phyloP scores from a whole-genome alignment of 2,329 filamentous ascomycete species.

The Aspergillus latus region DNA sequence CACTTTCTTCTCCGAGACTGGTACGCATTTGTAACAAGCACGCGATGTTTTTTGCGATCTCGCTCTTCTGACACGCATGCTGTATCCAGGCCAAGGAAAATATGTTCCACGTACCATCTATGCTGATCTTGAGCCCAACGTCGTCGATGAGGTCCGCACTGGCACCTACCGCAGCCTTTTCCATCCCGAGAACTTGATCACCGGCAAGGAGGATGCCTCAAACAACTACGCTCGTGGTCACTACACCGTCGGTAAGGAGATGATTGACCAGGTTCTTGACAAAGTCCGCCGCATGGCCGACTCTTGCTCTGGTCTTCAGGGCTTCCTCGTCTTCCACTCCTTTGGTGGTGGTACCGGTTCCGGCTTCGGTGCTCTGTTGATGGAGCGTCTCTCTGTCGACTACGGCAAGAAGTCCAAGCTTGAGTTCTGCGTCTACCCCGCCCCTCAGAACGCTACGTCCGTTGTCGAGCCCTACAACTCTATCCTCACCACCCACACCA shows the following conservation, averaged over 20 bases:
- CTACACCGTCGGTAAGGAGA: conserved; percentile 99
- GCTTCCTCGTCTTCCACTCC: conserved; percentile 99
- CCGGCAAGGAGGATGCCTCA: conserved; percentile 98
- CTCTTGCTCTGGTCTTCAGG: conserved; percentile 96
- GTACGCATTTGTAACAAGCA: conserved; percentile 55
- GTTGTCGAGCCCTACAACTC: conserved; percentile 99
- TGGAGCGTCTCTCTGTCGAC: conserved; percentile 98
- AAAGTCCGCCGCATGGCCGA: conserved; percentile 97
- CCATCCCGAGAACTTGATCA: conserved; percentile 99
- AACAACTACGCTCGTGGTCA: conserved; percentile 99
- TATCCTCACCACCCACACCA: conserved; percentile 97
- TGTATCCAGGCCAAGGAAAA: conserved; percentile 82
- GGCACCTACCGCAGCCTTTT: conserved; percentile 94
- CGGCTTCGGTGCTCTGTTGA: conserved; percentile 94
- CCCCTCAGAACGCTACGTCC: conserved; percentile 92
- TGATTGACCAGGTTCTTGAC: conserved; percentile 97
- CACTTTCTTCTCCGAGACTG: conserved; percentile 99
- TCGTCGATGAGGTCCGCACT: conserved; percentile 98
- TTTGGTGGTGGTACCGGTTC: conserved; percentile 99
- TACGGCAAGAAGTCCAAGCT: conserved; percentile 99
- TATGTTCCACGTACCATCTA: conserved; percentile 99
- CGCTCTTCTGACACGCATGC: conserved; percentile 18
- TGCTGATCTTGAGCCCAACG: conserved; percentile 99
- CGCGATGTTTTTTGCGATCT: conserved; percentile 3
- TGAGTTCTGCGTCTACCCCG: conserved; percentile 98